A percentile compares a stretch with the other conserved stretches of the same genome.
phyloP scores from a whole-genome alignment of 257 asterid genomes.

The Striga asiatica region DNA sequence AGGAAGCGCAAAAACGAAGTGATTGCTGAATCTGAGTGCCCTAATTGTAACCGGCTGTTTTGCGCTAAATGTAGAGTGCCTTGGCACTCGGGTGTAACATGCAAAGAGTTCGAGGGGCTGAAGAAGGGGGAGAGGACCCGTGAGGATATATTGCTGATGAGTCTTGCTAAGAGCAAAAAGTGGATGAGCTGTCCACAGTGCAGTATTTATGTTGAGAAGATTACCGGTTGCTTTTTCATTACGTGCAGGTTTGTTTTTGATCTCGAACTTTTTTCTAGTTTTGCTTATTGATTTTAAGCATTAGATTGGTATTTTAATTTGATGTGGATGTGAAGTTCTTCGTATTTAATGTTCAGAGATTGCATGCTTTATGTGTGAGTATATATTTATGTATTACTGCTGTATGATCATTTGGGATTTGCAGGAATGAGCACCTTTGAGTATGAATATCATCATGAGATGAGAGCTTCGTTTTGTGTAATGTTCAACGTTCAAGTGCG shows the following conservation, averaged over 20 bases:
- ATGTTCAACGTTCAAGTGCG: no score
- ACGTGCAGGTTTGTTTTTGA: conserved; percentile 31
- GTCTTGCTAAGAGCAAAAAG: conserved; percentile 20
- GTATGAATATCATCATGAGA: no score
- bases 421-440: no score
- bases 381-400: no score
- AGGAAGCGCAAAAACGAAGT: neutral
- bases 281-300: no score
- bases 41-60: conserved; percentile 28
- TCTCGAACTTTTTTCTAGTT: neutral
- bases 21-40: conserved; percentile 25
- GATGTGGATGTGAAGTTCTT: neutral
- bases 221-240: conserved; percentile 29
- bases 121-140: conserved; percentile 11
- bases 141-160: conserved; percentile 20
- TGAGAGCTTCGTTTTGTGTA: no score
- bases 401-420: no score
- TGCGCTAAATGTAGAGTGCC: conserved; percentile 36
- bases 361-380: no score
- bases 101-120: conserved; percentile 20
- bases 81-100: conserved; percentile 26
- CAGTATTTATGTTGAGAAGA: conserved; percentile 26
- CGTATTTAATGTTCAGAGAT: no score
- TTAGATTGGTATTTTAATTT: neutral
- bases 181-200: conserved; percentile 37